These are phyloP conservation scores for Scytalidium lignicola DNA, from an alignment of 2,329 filamentous ascomycete species.

Conservation along the genomic window DNA sequence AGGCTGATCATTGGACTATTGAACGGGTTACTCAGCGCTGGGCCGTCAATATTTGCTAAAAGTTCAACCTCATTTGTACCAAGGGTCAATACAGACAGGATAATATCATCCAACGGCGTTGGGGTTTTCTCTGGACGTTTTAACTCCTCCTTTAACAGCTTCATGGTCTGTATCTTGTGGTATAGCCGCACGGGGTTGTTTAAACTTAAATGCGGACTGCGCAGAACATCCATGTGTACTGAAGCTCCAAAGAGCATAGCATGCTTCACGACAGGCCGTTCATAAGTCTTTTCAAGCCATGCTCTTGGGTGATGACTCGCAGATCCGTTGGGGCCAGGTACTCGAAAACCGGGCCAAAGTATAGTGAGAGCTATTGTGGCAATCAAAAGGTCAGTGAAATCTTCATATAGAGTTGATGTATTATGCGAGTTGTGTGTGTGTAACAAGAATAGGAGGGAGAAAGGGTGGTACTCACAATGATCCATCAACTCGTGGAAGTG, in stretches of 20 bases:
- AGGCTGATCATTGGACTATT: conserved; percentile 5
- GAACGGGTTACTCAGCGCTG: conserved; percentile 6
- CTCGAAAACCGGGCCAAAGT: conserved; percentile 6
- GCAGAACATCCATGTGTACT: conserved; percentile 7
- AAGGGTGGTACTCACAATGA: conserved; percentile 6
- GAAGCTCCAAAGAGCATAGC: conserved; percentile 7
- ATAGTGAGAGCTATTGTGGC: conserved; percentile 2
- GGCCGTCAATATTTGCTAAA: conserved; percentile 1
- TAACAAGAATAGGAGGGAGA: not conserved
- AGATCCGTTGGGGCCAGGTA: not conserved
- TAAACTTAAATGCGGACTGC: conserved; percentile 1
- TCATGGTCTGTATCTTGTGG: conserved; percentile 10
- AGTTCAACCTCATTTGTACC: conserved; percentile 9
- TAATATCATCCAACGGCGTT: conserved; percentile 6
- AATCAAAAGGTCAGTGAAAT: not conserved
- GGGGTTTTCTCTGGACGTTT: not conserved
- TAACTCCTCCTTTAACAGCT: conserved; percentile 9
- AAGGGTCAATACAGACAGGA: conserved; percentile 6
- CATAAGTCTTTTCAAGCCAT: conserved; percentile 5
- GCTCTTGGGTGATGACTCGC: not conserved
- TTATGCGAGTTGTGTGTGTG: not conserved
- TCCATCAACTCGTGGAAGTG: conserved; percentile 7
- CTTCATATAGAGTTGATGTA: no score
- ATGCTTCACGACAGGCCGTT: conserved; percentile 6
- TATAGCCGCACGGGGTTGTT: conserved; percentile 6